Base-by-base conservation (phyloP, 2,329 filamentous ascomycete genomes). In the Fusarium sulawesiense region DNA sequence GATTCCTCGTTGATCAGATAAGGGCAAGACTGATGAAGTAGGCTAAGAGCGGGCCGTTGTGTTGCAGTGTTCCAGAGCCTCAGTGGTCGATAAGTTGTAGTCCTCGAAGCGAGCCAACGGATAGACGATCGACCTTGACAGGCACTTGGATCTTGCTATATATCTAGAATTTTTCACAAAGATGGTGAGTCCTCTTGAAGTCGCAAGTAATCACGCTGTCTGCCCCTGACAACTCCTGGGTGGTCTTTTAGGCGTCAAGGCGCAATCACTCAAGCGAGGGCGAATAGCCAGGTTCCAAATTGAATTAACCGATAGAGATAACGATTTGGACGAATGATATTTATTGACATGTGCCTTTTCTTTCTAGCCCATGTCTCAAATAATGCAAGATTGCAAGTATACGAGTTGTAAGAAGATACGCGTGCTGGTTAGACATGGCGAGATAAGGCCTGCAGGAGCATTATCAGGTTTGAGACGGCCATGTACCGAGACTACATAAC, bases 1-100 rank as follows among this genome's bases (percentile, higher is more conserved):
- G 20, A 50, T 63, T 40, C 29, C 49, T 58, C 50, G 56, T 56
- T 68, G 68, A 72, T 75, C 71, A 70, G 73, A 74, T 74, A 73
- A 75, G 73, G 49, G 44, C 48, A 46, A 58, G 49, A 59, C 51
- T 42, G 53, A 53, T 56, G 56, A 66, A 56, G 63, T 66, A 64
- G 59, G 65, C 56, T 59, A 56, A 60, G 58, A 50, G 50, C 67
- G 70, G 61, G 46, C 70, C 63, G 64, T 71, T 41, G 54, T 45
- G 49, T 23, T 70, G 50, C 34, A 57, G 53, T 54, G 53, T 49
- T 56, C 30, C 45, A 60, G 71, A 64, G 59, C 58, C 55, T 70
- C 49, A 42, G 57, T 61, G 50, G 45, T 30, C 48, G 53, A 60
- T 37, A 54, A 60, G 54, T 68, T 58, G 62, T 51, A 46, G 49